Evolutionary conservation across 2,329 filamentous ascomycete species (phyloP).

Genomic region (Escovopsis sp.): DNA sequence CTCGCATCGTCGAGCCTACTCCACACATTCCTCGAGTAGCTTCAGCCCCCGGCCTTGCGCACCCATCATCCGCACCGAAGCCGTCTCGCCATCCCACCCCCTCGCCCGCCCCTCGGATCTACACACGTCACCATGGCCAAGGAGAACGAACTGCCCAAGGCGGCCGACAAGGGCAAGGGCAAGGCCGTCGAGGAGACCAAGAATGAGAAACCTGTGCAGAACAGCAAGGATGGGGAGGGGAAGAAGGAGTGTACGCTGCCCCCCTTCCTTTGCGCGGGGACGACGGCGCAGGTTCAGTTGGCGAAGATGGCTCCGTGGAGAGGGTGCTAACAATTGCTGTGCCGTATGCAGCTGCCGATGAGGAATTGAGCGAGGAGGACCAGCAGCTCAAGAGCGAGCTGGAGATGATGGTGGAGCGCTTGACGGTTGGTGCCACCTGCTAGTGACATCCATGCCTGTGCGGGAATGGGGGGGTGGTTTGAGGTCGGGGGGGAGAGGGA

Average conservation of each 20-base stretch:
- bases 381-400: constrained; percentile 96
- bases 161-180: constrained; percentile 89
- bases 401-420: constrained; percentile 91
- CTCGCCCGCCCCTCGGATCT: constrained; percentile 10
- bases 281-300: no score
- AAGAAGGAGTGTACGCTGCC: constrained; percentile 31
- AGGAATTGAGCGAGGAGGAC: constrained; percentile 95
- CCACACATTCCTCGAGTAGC: no score
- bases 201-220: constrained; percentile 52
- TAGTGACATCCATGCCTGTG: background rate
- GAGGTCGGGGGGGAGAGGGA: no score
- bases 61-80: no score
- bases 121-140: constrained; percentile 61
- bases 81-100: constrained; percentile 5
- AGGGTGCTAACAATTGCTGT: background rate
- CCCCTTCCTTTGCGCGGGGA: background rate
- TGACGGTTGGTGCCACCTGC: constrained; percentile 47
- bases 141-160: constrained; percentile 73
- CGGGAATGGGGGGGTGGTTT: background rate
- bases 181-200: constrained; percentile 64
- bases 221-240: constrained; percentile 67
- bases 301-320: no score
- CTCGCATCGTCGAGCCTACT: no score
- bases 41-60: no score
- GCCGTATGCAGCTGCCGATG: constrained; percentile 29